phyloP scores from a whole-genome alignment of 805 yeast genomes.

The Hyphopichia homilentoma region DNA sequence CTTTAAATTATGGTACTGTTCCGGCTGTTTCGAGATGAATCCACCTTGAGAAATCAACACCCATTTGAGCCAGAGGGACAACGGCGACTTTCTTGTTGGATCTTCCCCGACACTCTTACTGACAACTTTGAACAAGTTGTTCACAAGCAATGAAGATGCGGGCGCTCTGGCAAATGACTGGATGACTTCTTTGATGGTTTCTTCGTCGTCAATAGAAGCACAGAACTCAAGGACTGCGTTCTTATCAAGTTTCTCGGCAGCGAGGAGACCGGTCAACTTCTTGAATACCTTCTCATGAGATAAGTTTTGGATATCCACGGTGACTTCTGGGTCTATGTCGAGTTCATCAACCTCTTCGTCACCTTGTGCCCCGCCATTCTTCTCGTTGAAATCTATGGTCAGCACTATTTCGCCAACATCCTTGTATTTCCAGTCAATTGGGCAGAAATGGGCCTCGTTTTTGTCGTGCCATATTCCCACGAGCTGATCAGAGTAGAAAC shows the following conservation, averaged over 20 bases:
- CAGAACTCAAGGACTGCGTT: slow-evolving; percentile 22
- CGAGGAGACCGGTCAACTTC: slow-evolving; percentile 12
- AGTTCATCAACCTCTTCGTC: slow-evolving; percentile 13
- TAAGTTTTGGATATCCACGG: slow-evolving; percentile 17
- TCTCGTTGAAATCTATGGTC: slow-evolving; percentile 9
- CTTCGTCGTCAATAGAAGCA: slow-evolving; percentile 25
- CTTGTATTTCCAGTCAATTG: slow-evolving; percentile 10
- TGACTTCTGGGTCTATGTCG: slow-evolving; percentile 7
- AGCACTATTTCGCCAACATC: slow-evolving; percentile 10
- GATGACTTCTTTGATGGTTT: slow-evolving; percentile 26
- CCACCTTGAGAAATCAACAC: slow-evolving; percentile 67
- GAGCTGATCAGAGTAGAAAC: slow-evolving; percentile 27
- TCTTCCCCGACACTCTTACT: slow-evolving; percentile 23
- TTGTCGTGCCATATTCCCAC: slow-evolving; percentile 39
- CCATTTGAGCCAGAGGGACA: slow-evolving; percentile 77
- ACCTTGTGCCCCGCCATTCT: slow-evolving; percentile 3
- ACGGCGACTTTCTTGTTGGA: slow-evolving; percentile 22
- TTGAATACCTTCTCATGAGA: slow-evolving; percentile 17
- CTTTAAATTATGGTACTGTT: slow-evolving; percentile 53
- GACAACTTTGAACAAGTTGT: slow-evolving; percentile 23
- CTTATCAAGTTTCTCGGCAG: slow-evolving; percentile 5
- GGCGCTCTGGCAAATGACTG: slow-evolving; percentile 30
- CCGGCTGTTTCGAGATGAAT: slow-evolving; percentile 48
- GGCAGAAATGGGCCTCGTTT: slow-evolving; percentile 22
- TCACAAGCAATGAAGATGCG: slow-evolving; percentile 25